Conservation (phyloP, 2,329 filamentous ascomycete genomes). For the Tolypocladium tropicale region DNA sequence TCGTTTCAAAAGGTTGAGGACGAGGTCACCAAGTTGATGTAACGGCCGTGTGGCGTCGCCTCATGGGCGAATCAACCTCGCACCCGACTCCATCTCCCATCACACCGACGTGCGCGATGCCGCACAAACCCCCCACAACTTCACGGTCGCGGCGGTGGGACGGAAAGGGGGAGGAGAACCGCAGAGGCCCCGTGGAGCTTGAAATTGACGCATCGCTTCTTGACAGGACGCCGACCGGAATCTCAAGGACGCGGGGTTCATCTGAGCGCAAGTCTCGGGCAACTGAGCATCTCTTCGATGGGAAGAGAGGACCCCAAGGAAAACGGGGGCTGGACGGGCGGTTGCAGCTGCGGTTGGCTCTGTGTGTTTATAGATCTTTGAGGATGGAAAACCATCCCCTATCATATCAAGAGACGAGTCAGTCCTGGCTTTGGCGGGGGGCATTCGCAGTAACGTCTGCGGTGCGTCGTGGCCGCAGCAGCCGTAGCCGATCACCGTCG, state of each 20-base stretch:
- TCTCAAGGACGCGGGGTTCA: constrained; percentile 17
- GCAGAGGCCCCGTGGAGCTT: background rate
- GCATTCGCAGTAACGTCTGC: background rate
- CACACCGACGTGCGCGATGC: background rate
- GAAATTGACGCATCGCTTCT: constrained; percentile 18
- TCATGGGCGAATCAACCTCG: background rate
- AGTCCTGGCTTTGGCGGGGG: background rate
- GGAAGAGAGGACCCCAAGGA: constrained; percentile 19
- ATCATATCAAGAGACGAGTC: constrained; percentile 28
- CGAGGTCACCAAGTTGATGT: constrained; percentile 86
- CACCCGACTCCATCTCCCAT: background rate
- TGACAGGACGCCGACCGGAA: constrained; percentile 17
- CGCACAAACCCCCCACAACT: background rate
- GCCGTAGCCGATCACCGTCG: background rate
- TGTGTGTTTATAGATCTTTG: constrained; percentile 34
- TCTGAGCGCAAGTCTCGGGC: constrained; percentile 10
- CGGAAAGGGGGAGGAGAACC: background rate
- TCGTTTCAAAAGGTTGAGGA: constrained; percentile 62
- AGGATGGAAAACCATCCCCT: constrained; percentile 33
- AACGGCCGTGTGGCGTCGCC: constrained; percentile 19
- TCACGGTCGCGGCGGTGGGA: background rate
- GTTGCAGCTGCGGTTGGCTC: constrained; percentile 15
- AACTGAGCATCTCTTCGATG: constrained; percentile 23
- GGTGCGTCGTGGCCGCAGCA: background rate
- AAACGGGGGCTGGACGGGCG: constrained; percentile 9